Evolutionary conservation across 306 rosid species (phyloP), one percentile per base, ranked within the genome.

Genomic region (Cyamopsis tetragonoloba): DNA sequence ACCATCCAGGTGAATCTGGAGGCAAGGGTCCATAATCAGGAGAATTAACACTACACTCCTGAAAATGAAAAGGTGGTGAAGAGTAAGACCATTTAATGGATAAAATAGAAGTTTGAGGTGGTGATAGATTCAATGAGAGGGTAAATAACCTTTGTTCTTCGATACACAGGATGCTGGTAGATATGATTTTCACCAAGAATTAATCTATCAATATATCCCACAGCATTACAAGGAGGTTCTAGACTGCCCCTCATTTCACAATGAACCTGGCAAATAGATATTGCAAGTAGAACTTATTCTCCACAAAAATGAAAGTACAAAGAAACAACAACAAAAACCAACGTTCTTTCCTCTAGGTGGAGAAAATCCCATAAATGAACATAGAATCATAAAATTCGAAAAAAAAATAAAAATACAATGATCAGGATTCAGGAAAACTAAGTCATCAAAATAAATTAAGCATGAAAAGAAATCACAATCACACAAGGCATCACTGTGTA

Each of bases 11-110:
- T 66, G 89, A 75, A 81, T 81, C 59, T 61, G 83, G 81, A 22
- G 87, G 93, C 75, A 87, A 74, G 59, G 96, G 89, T 67, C 91
- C 89, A 68, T 85, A 89, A 75, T 87, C 89, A 15, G 93, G 91
- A 73, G 96, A 89, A 64, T 84, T 85, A 41, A 83, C 79, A 73
- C 91, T 89, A 79, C 91, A 89, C 61, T 87, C 96, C 96, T 89
- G 46, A 55, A 72, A 72, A 71, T 44, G 32, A 54, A 62, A 69
- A 41, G 56, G 17, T 41, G 71, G 65, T 57, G 65, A 74, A 26
- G 38, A 46, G 54, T 55, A 71, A 17, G 31, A 61, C 64, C 13
- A 32, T 63, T 62, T 62, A 44, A 71, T 49, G 46, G 54, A 68
- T 38, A 64, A 68, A 64, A 61, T 10, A 55, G 10, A 64, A 38